Base-by-base conservation (phyloP, 2,329 filamentous ascomycete genomes). In the Trichothecium roseum region DNA sequence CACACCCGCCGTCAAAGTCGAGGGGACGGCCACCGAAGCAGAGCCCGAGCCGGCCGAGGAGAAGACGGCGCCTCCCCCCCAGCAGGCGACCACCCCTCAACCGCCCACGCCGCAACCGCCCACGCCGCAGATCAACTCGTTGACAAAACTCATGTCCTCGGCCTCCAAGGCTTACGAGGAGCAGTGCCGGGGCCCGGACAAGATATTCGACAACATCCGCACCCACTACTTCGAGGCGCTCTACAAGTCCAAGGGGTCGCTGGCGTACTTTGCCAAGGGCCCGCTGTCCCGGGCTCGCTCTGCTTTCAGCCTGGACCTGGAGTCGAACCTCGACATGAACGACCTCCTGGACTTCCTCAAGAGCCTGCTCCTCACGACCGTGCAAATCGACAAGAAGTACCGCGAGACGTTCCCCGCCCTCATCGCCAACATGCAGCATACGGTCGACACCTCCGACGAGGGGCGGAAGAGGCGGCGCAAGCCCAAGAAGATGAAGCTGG, bases 221-320 rank as follows among this genome's bases (percentile, higher is more conserved):
- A 61, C 56, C 18, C 68, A 78, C 34, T 74, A 82, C 56, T 64
- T 71, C 37, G 69, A 77, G 38, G 65, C 68, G 5, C 55, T 81
- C 1, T 79, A 78, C 63, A 66, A 75, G 58, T 76, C 79, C 38
- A 70, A 74, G 64, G 84, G 81, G 24, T 85, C 84, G 4, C 61
- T 89, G 38, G 84, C 84, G 39, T 91, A 88, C 55, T 88, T 89
- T 56, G 80, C 80, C 15, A 91, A 91, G 60, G 84, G 84, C 1
- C 82, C 84, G 2, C 62, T 91, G 15, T 84, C 84, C 30, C 72
- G 83, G 45, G 79, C 82, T 31, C 73, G 84, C 40, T 81, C 79
- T 32, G 72, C 78, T 12, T 85, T 85, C 42, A 74, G 78, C 38
- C 59, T 76, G 12, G 71, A 77, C 41, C 71, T 72, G 35, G 74